Conservation (phyloP, 148 eudicot genomes). For the Spergularia bocconei region DNA sequence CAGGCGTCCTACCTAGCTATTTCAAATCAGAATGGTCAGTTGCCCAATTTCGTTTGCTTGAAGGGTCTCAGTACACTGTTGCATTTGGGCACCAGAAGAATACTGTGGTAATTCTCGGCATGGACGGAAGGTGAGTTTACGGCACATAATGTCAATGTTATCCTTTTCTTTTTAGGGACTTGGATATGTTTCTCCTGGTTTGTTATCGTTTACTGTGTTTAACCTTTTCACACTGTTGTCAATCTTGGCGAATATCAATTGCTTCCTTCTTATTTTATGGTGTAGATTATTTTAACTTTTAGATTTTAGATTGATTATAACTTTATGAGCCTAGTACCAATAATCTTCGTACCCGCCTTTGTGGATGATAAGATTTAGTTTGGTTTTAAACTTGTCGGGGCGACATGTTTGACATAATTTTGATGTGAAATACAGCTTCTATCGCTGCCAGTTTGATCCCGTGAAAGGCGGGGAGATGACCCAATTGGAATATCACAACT, state of each 20-base stretch:
- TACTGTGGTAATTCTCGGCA: slow-evolving; percentile 66
- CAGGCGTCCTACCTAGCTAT: slow-evolving; percentile 84
- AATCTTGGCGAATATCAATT: not conserved
- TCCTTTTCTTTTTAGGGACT: not conserved
- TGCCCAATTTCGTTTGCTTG: slow-evolving; percentile 74
- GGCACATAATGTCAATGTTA: not conserved
- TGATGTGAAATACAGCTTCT: slow-evolving; percentile 54
- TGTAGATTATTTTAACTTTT: not conserved
- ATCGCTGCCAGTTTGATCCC: slow-evolving; percentile 81
- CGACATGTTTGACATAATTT: not conserved
- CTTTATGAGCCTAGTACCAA: not conserved
- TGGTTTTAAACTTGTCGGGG: not conserved
- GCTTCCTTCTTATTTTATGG: too few species aligned
- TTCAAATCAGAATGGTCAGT: slow-evolving; percentile 95
- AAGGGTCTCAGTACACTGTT: slow-evolving; percentile 74
- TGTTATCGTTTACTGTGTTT: not conserved
- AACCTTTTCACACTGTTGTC: too few species aligned
- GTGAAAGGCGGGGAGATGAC: slow-evolving; percentile 90
- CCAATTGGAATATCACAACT: slow-evolving; percentile 83
- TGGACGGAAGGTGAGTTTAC: slow-evolving; percentile 79
- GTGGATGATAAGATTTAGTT: not conserved
- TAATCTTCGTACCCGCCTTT: not conserved
- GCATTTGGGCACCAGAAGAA: slow-evolving; percentile 92
- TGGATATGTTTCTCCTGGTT: not conserved
- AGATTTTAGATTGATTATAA: not conserved